Base-by-base conservation (phyloP, 1,284 basidiomycete genomes). In the Ceratobasidium sp. region DNA sequence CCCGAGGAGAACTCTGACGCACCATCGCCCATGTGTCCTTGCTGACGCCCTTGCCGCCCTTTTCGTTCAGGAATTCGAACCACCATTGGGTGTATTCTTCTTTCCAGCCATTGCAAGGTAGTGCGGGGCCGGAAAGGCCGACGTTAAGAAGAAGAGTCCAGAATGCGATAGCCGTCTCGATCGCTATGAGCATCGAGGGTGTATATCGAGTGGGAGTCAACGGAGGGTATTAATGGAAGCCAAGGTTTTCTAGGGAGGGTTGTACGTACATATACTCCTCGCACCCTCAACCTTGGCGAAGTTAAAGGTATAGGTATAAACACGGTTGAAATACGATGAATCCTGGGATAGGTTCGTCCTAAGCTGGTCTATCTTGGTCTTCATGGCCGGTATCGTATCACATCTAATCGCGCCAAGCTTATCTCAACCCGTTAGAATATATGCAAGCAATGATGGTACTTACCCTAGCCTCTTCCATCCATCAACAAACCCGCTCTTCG, bases 21-120 rank as follows among this genome's bases (percentile, higher is more conserved):
- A 96, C 95, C 90, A 97, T 94, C 70, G 88, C 87, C 97, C 97
- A 99, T 1, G 96, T 96, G 86, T 99, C 97, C 85, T 95, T 96
- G 85, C 94, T 96, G 50, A 99, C 89, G 3, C 96, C 96, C 84
- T 94, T 95, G 12, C 88, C 88, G 12, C 91, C 92, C 81, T 90
- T 91, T 82, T 90, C 87, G 56, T 86, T 87, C 81, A 97, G 84
- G 84, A 94, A 99, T 52, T 93, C 92, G 82, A 95, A 91, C 97
- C 97, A 99, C 88, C 91, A 89, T 17, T 91, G 86, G 23, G 91
- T 91, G 82, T 96, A 91, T 77, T 89, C 86, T 46, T 87, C 84
- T 65, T 89, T 88, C 90, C 95, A 97, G 10, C 91, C 91, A 80
- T 86, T 81, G 83, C 90, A 85, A 12, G 90, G 86, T 15, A 96